A percentile compares a stretch with the other conserved stretches of the same genome.
phyloP scores from a whole-genome alignment of 108 stramenopile genomes.

The Fragilariopsis cylindrus region DNA sequence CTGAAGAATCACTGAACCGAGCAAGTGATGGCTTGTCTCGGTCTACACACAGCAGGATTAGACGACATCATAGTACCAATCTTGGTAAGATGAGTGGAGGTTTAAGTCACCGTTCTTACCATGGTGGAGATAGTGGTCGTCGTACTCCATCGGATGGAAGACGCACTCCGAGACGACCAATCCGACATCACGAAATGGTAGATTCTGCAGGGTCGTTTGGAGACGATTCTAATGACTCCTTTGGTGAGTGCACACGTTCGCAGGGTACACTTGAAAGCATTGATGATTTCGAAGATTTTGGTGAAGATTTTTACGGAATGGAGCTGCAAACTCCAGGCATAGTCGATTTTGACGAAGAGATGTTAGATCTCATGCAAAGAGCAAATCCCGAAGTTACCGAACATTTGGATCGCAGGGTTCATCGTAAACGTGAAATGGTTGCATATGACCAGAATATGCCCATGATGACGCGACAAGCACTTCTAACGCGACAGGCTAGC shows the following conservation, averaged over 20 bases:
- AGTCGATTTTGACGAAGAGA: constrained; percentile 39
- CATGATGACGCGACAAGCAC: constrained; percentile 46
- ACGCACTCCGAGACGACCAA: constrained; percentile 23
- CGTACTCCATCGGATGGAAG: constrained; percentile 9
- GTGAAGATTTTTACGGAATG: constrained; percentile 30
- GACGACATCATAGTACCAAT: constrained; percentile 26
- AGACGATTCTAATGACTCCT: constrained; percentile 27
- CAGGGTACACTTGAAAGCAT: constrained; percentile 29
- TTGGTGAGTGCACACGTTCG: constrained; percentile 9
- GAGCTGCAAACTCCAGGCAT: constrained; percentile 40
- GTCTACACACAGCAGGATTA: constrained; percentile 19
- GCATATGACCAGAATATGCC: constrained; percentile 46
- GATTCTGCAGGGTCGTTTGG: constrained; percentile 15
- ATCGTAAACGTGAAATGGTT: constrained; percentile 29
- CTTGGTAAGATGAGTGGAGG: constrained; percentile 1
- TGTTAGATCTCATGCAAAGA: constrained; percentile 37
- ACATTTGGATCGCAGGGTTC: constrained; percentile 32
- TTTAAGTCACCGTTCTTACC: constrained; percentile 21
- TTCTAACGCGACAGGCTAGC: constrained; percentile 40
- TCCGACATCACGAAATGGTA: constrained; percentile 9
- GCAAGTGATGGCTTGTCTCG: constrained; percentile 21
- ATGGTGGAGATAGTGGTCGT: constrained; percentile 19
- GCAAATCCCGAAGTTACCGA: constrained; percentile 42
- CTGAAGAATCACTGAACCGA: neutral
- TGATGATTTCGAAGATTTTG: constrained; percentile 35